These are phyloP conservation scores for Podospora tetraspora DNA, from an alignment of 495 filamentous ascomycete species.

Conservation along the genomic window DNA sequence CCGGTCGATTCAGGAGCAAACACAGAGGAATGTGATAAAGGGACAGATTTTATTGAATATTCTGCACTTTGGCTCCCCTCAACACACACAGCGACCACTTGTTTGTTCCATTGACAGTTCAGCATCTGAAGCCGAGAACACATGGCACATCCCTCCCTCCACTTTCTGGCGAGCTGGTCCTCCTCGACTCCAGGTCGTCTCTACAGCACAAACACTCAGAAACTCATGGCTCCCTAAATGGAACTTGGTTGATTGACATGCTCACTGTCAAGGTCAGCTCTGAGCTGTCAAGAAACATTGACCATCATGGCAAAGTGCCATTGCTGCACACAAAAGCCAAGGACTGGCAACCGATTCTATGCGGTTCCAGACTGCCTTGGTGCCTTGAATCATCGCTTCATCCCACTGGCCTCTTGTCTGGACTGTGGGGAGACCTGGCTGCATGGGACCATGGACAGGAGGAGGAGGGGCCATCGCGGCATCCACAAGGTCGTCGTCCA, in stretches of 20 bases:
- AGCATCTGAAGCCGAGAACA: too few species aligned
- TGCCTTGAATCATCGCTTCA: neutral
- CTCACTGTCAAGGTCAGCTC: neutral
- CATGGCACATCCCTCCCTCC: too few species aligned
- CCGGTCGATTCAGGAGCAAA: neutral
- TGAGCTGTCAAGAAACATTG: neutral
- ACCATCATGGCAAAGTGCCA: neutral
- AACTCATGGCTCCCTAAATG: neutral
- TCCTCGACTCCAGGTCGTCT: too few species aligned
- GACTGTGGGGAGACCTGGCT: neutral
- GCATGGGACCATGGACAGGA: neutral
- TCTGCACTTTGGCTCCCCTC: too few species aligned
- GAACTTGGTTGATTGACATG: neutral
- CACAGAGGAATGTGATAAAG: neutral
- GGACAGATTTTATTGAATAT: neutral
- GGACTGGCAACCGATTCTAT: neutral
- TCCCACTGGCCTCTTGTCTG: neutral
- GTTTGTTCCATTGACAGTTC: too few species aligned
- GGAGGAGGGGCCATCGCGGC: neutral
- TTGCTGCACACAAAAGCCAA: neutral
- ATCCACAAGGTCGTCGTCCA: neutral
- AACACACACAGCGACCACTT: too few species aligned
- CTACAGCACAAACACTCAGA: neutral
- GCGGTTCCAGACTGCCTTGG: neutral
- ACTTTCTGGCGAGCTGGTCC: neutral